Conservation (phyloP, 345 rosid species). For the Citrus reticulata region DNA sequence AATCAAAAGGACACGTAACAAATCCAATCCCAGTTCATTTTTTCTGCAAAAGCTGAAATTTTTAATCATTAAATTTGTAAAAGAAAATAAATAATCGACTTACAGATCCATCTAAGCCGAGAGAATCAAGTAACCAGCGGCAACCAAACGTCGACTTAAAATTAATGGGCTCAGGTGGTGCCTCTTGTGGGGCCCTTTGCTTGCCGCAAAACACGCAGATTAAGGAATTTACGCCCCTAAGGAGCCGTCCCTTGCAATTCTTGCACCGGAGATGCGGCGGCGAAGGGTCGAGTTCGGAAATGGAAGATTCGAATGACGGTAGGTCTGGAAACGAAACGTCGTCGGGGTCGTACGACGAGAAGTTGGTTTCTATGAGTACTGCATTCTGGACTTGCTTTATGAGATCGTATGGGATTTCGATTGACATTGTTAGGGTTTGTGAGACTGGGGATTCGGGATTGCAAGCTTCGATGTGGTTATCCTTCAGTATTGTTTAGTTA, state of each 20-base stretch:
- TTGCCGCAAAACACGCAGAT: constrained; percentile 81
- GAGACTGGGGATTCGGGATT: neutral
- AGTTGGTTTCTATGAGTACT: constrained; percentile 54
- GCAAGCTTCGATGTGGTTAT: neutral
- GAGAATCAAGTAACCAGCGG: constrained; percentile 65
- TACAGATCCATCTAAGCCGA: constrained; percentile 78
- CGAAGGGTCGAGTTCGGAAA: constrained; percentile 57
- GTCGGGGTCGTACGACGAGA: constrained; percentile 50
- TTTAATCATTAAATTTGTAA: neutral
- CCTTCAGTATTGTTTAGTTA: neutral
- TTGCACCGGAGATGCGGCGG: constrained; percentile 63
- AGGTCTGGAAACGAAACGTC: constrained; percentile 34
- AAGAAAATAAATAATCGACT: constrained; percentile 12
- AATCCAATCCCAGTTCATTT: neutral
- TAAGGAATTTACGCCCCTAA: constrained; percentile 53
- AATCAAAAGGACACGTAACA: neutral
- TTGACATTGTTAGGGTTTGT: constrained; percentile 39
- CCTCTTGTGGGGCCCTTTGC: constrained; percentile 31
- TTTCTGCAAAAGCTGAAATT: neutral
- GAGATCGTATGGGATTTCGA: constrained; percentile 53
- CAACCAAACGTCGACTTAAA: constrained; percentile 55
- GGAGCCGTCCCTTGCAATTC: constrained; percentile 62
- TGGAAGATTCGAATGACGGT: constrained; percentile 40
- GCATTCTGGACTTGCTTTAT: constrained; percentile 54
- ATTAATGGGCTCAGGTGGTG: constrained; percentile 60